phyloP scores from a whole-genome alignment of 192 early-diverging fungal genomes.

The Coemansia interrupta region DNA sequence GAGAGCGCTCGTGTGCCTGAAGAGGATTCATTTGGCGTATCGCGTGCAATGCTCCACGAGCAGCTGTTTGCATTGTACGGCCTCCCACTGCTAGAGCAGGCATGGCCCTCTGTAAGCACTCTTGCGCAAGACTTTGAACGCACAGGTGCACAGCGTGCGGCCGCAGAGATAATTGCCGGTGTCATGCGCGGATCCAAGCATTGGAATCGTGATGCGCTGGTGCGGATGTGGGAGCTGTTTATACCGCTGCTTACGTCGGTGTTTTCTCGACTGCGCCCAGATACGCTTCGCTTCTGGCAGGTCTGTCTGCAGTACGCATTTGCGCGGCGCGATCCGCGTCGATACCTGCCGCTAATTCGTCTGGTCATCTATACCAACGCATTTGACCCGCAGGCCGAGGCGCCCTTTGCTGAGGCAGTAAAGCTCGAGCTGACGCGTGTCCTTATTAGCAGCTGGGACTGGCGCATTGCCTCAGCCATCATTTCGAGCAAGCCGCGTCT shows the following conservation, averaged over 20 bases:
- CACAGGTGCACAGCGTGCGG: slow-evolving; percentile 76
- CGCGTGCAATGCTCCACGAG: slow-evolving; percentile 62
- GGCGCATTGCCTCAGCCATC: slow-evolving; percentile 61
- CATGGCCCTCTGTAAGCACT: slow-evolving; percentile 57
- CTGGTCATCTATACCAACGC: slow-evolving; percentile 58
- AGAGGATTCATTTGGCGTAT: slow-evolving; percentile 63
- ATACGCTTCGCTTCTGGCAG: slow-evolving; percentile 77
- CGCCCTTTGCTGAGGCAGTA: slow-evolving; percentile 79
- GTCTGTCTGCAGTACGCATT: slow-evolving; percentile 59
- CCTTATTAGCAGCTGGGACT: slow-evolving; percentile 63
- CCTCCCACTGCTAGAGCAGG: slow-evolving; percentile 54
- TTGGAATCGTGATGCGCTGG: slow-evolving; percentile 58
- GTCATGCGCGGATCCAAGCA: slow-evolving; percentile 85
- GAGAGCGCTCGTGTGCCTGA: slow-evolving; percentile 61
- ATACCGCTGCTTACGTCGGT: slow-evolving; percentile 60
- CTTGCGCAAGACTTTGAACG: slow-evolving; percentile 59
- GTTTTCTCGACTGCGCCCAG: slow-evolving; percentile 65
- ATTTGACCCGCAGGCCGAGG: slow-evolving; percentile 72
- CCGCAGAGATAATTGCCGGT: slow-evolving; percentile 74
- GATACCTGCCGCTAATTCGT: slow-evolving; percentile 71
- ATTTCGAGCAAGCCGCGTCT: slow-evolving; percentile 30
- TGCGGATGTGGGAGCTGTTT: slow-evolving; percentile 68
- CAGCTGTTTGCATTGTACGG: slow-evolving; percentile 72
- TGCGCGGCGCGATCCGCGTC: slow-evolving; percentile 73
- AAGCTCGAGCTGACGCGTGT: slow-evolving; percentile 69